Conservation (phyloP, 208 protist genomes). For the Crithidia sp. region DNA sequence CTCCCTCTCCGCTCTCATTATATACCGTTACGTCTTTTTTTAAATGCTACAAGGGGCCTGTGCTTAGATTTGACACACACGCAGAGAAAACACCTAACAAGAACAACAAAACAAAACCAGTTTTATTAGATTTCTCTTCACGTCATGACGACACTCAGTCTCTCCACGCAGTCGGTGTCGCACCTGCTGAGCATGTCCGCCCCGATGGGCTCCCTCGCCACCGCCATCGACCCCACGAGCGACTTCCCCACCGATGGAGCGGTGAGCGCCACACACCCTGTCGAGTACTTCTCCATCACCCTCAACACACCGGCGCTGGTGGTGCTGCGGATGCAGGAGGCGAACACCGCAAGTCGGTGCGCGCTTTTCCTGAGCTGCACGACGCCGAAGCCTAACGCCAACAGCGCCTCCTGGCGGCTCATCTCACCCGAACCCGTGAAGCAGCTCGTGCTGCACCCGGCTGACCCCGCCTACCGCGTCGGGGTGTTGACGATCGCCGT, state of each 20-base stretch:
- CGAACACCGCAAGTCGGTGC: constrained; percentile 76
- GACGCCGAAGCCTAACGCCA: constrained; percentile 55
- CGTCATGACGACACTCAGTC: background rate
- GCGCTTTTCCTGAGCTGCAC: constrained; percentile 73
- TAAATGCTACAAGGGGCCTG: no score
- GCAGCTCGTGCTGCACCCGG: constrained; percentile 74
- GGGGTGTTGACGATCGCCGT: constrained; percentile 71
- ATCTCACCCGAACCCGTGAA: constrained; percentile 75
- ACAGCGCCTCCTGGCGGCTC: constrained; percentile 85
- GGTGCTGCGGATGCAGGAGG: constrained; percentile 81
- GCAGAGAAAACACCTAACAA: no score
- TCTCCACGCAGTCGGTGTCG: constrained; percentile 8
- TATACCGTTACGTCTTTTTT: no score
- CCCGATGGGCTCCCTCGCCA: constrained; percentile 14
- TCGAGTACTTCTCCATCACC: constrained; percentile 64
- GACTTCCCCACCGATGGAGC: constrained; percentile 19
- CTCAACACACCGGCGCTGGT: constrained; percentile 54
- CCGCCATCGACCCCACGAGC: constrained; percentile 26
- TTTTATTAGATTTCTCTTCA: background rate
- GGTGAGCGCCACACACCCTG: constrained; percentile 56
- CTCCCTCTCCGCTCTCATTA: no score
- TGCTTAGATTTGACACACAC: no score
- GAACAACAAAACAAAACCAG: background rate
- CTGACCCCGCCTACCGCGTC: constrained; percentile 59
- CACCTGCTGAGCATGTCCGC: constrained; percentile 13